Percentiles rank a stretch among this genome's conserved stretches.
phyloP scores from a whole-genome alignment of 106 monocot species.

The Hemerocallis citrina region DNA sequence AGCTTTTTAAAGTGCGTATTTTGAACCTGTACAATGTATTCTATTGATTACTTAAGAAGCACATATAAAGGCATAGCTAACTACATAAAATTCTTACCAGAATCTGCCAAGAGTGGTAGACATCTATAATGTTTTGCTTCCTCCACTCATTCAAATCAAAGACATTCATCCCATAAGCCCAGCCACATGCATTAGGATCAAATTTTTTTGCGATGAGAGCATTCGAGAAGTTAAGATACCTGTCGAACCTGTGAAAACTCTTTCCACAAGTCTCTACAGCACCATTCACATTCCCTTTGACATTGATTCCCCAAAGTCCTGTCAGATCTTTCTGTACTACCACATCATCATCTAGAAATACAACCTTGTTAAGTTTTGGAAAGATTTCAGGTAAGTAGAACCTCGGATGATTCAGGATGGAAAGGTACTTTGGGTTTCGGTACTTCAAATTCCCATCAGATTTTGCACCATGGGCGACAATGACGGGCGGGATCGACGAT shows the following conservation, averaged over 20 bases:
- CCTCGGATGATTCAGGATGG: conserved; percentile 67
- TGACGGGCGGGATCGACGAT: too few species aligned
- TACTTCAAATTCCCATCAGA: conserved; percentile 13
- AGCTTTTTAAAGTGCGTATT: too few species aligned
- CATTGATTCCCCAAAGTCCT: conserved; percentile 49
- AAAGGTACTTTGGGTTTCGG: conserved; percentile 16
- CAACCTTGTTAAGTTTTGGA: conserved; percentile 60
- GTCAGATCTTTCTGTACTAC: conserved; percentile 69
- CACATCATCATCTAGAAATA: conserved; percentile 78
- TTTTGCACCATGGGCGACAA: conserved; percentile 9
- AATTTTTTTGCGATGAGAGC: conserved; percentile 60
- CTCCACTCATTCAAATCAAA: conserved; percentile 80
- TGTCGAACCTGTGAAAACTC: conserved; percentile 61
- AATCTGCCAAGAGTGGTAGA: conserved; percentile 74
- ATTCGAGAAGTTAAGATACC: conserved; percentile 77
- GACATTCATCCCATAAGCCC: conserved; percentile 87
- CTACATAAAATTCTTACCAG: conserved; percentile 46
- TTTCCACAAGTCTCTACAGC: conserved; percentile 73
- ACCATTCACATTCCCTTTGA: conserved; percentile 73
- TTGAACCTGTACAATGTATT: background rate
- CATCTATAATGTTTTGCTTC: conserved; percentile 49
- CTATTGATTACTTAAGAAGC: background rate
- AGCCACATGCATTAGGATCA: conserved; percentile 72
- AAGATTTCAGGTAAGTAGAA: conserved; percentile 77
- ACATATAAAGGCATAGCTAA: too few species aligned